Evolutionary conservation across 2,329 filamentous ascomycete genomes (phyloP).

Genomic region (Harringtonia lauricola): DNA sequence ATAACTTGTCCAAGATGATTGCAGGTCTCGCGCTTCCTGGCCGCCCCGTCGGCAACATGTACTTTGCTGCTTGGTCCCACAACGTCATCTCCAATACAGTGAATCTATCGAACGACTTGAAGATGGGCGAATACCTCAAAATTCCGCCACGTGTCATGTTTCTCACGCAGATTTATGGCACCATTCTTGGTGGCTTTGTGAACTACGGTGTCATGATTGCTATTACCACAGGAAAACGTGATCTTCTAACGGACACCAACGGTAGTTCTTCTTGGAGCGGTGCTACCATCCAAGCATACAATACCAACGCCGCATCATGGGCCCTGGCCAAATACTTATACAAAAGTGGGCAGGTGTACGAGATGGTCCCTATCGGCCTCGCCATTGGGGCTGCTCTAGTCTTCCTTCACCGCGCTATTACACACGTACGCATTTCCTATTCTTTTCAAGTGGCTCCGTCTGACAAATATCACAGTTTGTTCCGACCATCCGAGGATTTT

Average conservation of each 20-base stretch:
- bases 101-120: constrained; percentile 39
- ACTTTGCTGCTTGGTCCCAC: constrained; percentile 48
- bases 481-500: constrained; percentile 32
- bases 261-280: constrained; percentile 43
- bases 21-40: constrained; percentile 39
- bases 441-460: neutral
- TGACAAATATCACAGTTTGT: constrained; percentile 24
- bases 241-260: constrained; percentile 30
- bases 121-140: constrained; percentile 51
- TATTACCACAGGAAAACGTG: constrained; percentile 37
- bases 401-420: constrained; percentile 29
- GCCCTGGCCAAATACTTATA: constrained; percentile 44
- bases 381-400: constrained; percentile 34
- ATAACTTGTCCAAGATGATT: constrained; percentile 47
- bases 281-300: constrained; percentile 35
- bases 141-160: constrained; percentile 45
- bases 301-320: constrained; percentile 35
- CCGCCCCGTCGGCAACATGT: constrained; percentile 44
- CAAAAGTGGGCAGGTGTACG: constrained; percentile 28
- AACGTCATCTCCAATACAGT: constrained; percentile 40
- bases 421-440: constrained; percentile 20
- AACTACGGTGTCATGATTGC: constrained; percentile 35
- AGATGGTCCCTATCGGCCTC: constrained; percentile 38
- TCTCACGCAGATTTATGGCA: constrained; percentile 43
- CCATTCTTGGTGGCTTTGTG: constrained; percentile 39